A percentile compares a stretch with the other conserved stretches of the same genome.
Evolutionary conservation across 805 yeast species (phyloP).

Genomic region (Ogataea populi-albae): DNA sequence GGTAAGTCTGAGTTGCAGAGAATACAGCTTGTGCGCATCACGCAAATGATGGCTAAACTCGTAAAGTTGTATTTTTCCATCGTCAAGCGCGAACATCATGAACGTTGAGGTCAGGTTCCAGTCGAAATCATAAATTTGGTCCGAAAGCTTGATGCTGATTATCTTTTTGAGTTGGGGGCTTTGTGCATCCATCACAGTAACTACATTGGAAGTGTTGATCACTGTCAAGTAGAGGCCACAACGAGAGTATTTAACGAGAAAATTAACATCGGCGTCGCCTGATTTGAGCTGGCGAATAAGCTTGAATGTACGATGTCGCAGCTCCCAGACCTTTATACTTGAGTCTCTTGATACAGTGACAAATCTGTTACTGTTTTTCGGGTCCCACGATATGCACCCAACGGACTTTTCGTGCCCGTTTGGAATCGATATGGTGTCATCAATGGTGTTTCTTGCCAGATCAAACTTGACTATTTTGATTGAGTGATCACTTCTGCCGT

Average conservation of each 20-base stretch:
- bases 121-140: conserved; percentile 37
- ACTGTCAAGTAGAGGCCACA: conserved; percentile 41
- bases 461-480: conserved; percentile 39
- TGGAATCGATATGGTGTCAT: conserved; percentile 37
- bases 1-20: conserved; percentile 10
- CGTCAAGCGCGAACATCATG: conserved; percentile 36
- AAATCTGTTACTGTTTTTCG: conserved; percentile 38
- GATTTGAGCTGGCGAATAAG: conserved; percentile 10
- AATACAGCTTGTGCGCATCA: conserved; percentile 22
- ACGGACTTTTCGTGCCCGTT: conserved; percentile 41
- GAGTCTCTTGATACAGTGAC: conserved; percentile 46
- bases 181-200: conserved; percentile 29
- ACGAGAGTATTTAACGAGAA: conserved; percentile 34
- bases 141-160: conserved; percentile 18
- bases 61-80: conserved; percentile 37
- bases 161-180: conserved; percentile 29
- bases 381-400: conserved; percentile 45
- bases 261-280: conserved; percentile 8
- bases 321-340: conserved; percentile 42
- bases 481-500: conserved; percentile 42
- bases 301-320: conserved; percentile 30
- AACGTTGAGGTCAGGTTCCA: conserved; percentile 33
- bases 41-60: conserved; percentile 7
- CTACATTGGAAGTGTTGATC: conserved; percentile 34
- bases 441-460: conserved; percentile 25